These are phyloP conservation scores for Solanum arcanum DNA, from an alignment of 257 asterid genomes.

Conservation along the genomic window DNA sequence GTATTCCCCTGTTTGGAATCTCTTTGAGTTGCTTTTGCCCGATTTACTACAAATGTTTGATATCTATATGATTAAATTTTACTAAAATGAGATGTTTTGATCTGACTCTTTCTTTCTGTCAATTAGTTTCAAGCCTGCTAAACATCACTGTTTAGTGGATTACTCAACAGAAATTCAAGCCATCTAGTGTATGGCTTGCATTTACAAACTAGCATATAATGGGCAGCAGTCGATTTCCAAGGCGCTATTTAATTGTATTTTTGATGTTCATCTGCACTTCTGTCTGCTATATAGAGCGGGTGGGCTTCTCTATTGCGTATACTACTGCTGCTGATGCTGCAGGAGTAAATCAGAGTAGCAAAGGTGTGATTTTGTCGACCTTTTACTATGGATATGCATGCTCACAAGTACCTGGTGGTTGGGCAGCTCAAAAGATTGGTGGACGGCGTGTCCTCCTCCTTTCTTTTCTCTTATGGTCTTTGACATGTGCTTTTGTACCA, in stretches of 20 bases:
- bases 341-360: slow-evolving; percentile 65
- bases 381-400: slow-evolving; percentile 91
- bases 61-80: background rate
- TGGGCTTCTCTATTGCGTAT: slow-evolving; percentile 89
- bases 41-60: background rate
- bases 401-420: slow-evolving; percentile 94
- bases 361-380: slow-evolving; percentile 75
- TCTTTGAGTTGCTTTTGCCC: background rate
- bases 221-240: slow-evolving; percentile 49
- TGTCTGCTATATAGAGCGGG: slow-evolving; percentile 87
- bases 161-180: background rate
- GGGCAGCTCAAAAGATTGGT: slow-evolving; percentile 91
- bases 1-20: background rate
- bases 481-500: slow-evolving; percentile 74
- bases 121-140: background rate
- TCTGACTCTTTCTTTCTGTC: background rate
- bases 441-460: slow-evolving; percentile 79
- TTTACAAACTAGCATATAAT: slow-evolving; percentile 37
- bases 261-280: slow-evolving; percentile 80
- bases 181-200: slow-evolving; percentile 1
- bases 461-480: slow-evolving; percentile 77
- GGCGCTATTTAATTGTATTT: slow-evolving; percentile 56
- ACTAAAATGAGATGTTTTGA: background rate
- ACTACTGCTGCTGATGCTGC: slow-evolving; percentile 93
- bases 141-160: background rate